phyloP scores from a whole-genome alignment of 768 basidiomycete species.

The Kwoniella botswanensis region DNA sequence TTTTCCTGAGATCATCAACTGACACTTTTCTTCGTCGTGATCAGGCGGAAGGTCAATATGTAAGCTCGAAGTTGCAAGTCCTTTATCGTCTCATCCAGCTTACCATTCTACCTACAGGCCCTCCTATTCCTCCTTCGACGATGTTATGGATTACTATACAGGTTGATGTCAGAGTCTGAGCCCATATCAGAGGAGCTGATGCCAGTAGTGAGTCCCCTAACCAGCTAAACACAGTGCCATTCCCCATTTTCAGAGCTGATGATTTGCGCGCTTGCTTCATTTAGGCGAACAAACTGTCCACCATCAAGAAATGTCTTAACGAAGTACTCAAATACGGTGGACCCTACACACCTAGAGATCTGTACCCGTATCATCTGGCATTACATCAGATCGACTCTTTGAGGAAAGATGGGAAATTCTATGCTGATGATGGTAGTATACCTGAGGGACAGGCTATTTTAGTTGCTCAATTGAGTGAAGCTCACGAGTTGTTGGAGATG shows the following conservation, averaged over 20 bases:
- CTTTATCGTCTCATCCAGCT: background rate
- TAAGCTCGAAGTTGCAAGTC: conserved; percentile 59
- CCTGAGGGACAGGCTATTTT: conserved; percentile 97
- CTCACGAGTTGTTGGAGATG: conserved; percentile 95
- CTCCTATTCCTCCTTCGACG: conserved; percentile 88
- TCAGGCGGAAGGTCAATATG: conserved; percentile 87
- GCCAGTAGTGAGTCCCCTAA: conserved; percentile 72
- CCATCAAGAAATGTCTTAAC: conserved; percentile 94
- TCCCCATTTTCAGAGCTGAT: too few relatives aligned
- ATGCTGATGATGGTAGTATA: conserved; percentile 82
- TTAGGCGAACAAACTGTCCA: conserved; percentile 93
- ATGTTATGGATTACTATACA: conserved; percentile 95
- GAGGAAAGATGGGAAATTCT: conserved; percentile 90
- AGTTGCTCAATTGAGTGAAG: conserved; percentile 93
- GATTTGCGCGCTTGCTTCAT: too few relatives aligned
- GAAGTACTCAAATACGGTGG: conserved; percentile 95
- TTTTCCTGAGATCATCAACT: too few relatives aligned
- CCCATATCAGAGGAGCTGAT: conserved; percentile 98
- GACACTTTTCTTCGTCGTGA: too few relatives aligned
- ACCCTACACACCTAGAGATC: conserved; percentile 85
- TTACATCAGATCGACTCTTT: conserved; percentile 93
- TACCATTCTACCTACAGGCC: conserved; percentile 64
- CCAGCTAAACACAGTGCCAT: too few relatives aligned
- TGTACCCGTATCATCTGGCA: conserved; percentile 95
- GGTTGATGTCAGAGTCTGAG: conserved; percentile 89